These are phyloP conservation scores for Cercospora sesami DNA, from an alignment of 2,329 filamentous ascomycete species.

Conservation along the genomic window DNA sequence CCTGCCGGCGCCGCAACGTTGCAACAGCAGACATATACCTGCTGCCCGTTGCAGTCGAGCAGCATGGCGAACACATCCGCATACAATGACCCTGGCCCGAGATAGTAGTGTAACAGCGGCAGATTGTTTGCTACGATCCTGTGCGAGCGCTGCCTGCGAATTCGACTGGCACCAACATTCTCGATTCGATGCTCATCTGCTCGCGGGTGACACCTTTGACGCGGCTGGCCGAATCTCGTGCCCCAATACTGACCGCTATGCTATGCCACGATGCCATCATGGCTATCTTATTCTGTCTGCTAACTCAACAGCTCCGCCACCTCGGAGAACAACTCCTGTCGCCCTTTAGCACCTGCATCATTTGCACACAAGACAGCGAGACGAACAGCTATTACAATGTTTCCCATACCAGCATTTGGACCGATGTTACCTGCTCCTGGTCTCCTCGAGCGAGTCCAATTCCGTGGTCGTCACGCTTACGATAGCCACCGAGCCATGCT, in stretches of 20 bases:
- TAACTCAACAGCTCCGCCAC: neutral
- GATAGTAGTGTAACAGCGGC: neutral
- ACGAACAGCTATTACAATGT: neutral
- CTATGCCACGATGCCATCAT: neutral
- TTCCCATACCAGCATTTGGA: neutral
- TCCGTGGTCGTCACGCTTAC: neutral
- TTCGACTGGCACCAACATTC: neutral
- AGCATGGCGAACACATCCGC: neutral
- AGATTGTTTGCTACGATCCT: neutral
- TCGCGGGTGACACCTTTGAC: neutral
- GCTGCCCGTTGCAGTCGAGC: neutral
- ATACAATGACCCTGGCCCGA: neutral
- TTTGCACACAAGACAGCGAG: neutral
- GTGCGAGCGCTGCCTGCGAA: neutral
- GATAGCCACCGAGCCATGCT: constrained; percentile 15
- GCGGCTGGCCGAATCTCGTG: neutral
- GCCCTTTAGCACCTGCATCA: neutral
- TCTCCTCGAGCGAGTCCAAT: neutral
- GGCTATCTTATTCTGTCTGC: neutral
- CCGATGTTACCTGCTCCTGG: constrained; percentile 1
- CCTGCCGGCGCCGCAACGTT: neutral
- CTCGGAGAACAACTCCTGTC: neutral
- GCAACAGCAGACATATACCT: neutral
- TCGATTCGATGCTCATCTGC: neutral
- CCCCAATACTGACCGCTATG: neutral